Evolutionary conservation across 768 basidiomycete species (phyloP).

Genomic region (Agrocybe praecox): DNA sequence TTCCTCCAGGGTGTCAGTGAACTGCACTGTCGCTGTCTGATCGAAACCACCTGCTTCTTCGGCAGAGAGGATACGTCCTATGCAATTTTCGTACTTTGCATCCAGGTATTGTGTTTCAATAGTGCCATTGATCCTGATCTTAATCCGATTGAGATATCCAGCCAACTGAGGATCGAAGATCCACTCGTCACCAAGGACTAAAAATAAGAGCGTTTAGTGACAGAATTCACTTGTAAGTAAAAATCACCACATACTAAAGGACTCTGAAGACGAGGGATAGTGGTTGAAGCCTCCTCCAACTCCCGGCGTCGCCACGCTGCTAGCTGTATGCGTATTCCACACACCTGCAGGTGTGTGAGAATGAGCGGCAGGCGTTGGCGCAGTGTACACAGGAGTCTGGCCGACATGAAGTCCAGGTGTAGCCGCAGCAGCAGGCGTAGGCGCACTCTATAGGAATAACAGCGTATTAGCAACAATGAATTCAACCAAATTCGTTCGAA

Average conservation of each 20-base stretch:
- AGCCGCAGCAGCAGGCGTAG: constrained; percentile 52
- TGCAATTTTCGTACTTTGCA: constrained; percentile 35
- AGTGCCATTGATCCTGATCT: constrained; percentile 39
- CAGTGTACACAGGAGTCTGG: constrained; percentile 35
- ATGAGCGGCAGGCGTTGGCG: constrained; percentile 39
- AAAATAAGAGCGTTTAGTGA: constrained; percentile 6
- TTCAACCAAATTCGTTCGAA: background rate
- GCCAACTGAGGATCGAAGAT: constrained; percentile 34
- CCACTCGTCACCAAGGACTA: constrained; percentile 42
- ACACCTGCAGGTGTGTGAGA: constrained; percentile 29
- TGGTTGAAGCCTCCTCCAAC: constrained; percentile 9
- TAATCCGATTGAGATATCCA: constrained; percentile 35
- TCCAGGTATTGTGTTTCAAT: constrained; percentile 33
- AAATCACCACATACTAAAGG: constrained; percentile 11
- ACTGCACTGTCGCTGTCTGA: constrained; percentile 36
- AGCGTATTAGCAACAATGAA: constrained; percentile 3
- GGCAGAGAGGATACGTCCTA: constrained; percentile 34
- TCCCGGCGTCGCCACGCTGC: constrained; percentile 40
- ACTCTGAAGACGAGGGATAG: constrained; percentile 6
- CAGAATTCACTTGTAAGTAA: background rate
- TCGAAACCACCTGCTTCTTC: constrained; percentile 31
- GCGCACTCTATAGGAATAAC: constrained; percentile 39
- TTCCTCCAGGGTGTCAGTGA: constrained; percentile 24
- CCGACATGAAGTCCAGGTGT: constrained; percentile 40
- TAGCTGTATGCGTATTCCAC: constrained; percentile 15